Evolutionary conservation across 306 rosid genomes (phyloP).

Genomic region (Gleditsia sinensis): DNA sequence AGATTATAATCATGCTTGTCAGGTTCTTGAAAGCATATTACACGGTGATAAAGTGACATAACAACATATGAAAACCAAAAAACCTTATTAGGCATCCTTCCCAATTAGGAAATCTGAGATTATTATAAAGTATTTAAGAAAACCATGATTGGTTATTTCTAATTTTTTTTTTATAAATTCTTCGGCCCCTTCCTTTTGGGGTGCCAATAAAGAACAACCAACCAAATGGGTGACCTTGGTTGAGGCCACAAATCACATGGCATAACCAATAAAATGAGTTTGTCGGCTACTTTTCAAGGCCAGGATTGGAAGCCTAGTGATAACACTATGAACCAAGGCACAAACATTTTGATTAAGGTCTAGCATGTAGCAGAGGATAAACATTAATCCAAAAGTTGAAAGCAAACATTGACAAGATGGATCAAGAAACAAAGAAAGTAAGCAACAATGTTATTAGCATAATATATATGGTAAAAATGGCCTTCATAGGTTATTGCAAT

Average conservation of each 20-base stretch:
- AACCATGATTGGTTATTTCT: constrained; percentile 50
- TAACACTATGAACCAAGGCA: constrained; percentile 50
- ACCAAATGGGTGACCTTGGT: constrained; percentile 61
- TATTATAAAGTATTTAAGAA: constrained; percentile 37
- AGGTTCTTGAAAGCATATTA: constrained; percentile 43
- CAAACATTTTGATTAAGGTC: constrained; percentile 77
- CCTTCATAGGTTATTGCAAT: too few species aligned
- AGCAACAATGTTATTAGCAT: too few species aligned
- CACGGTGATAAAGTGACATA: constrained; percentile 27
- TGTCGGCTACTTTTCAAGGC: constrained; percentile 89
- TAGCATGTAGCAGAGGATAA: constrained; percentile 76
- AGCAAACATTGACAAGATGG: constrained; percentile 60
- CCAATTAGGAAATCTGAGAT: constrained; percentile 57
- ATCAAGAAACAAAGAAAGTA: constrained; percentile 30
- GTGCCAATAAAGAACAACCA: constrained; percentile 47
- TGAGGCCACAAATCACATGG: constrained; percentile 89
- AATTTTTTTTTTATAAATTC: not conserved
- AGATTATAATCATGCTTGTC: constrained; percentile 54
- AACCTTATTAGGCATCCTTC: constrained; percentile 60
- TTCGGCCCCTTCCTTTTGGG: constrained; percentile 24
- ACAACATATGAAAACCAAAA: not conserved
- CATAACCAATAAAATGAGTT: constrained; percentile 69
- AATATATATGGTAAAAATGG: too few species aligned
- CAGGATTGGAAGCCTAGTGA: constrained; percentile 62
- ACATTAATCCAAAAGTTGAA: constrained; percentile 60